Percentiles rank a stretch among this genome's conserved stretches.
Conservation (phyloP, 2,329 filamentous ascomycete species). For the Trichoderma sp. region DNA sequence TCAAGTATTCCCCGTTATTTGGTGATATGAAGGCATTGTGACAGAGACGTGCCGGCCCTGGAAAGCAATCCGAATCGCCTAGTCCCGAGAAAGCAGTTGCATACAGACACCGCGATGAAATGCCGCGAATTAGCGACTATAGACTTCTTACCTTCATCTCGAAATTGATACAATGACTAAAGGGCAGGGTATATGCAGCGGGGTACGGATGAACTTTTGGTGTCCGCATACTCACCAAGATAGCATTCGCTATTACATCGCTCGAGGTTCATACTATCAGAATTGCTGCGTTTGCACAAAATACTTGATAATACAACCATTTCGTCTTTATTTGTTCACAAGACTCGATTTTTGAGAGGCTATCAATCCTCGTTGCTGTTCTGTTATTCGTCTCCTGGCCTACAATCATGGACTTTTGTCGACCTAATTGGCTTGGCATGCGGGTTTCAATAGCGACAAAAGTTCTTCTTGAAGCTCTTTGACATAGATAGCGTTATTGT, state of each 20-base stretch:
- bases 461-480: neutral
- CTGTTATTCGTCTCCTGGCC: neutral
- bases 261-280: neutral
- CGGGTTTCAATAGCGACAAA: constrained; percentile 1
- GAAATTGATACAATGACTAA: neutral
- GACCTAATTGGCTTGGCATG: constrained; percentile 12
- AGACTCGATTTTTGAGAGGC: neutral
- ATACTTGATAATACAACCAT: constrained; percentile 1
- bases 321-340: neutral
- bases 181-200: neutral
- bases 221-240: neutral
- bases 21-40: neutral
- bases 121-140: neutral
- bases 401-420: constrained; percentile 6
- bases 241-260: constrained; percentile 10
- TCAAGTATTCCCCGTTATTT: neutral
- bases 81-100: constrained; percentile 25
- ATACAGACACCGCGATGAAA: neutral
- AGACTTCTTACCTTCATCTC: neutral
- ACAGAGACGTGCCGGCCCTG: neutral
- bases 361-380: neutral
- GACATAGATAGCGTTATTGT: neutral
- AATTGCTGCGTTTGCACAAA: neutral
- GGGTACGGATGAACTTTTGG: constrained; percentile 1
- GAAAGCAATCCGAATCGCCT: neutral